phyloP scores from a whole-genome alignment of 225 moss, liverwort and hornwort species.

The Thuidium tamariscinum region DNA sequence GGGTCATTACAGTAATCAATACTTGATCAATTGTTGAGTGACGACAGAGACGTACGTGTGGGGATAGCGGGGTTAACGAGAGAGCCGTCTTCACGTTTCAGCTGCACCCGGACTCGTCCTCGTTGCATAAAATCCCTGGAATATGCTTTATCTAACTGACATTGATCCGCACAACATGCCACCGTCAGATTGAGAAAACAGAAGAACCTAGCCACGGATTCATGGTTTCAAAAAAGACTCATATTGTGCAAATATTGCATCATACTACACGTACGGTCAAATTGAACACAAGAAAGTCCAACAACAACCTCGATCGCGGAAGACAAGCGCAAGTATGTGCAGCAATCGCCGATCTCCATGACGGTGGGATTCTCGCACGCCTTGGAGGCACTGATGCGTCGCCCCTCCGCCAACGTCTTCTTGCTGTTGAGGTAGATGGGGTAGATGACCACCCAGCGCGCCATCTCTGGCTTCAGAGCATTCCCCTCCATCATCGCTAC shows the following conservation, averaged over 20 bases:
- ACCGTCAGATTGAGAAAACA: background rate
- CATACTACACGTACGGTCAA: background rate
- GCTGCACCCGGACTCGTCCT: conserved; percentile 68
- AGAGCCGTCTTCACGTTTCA: conserved; percentile 62
- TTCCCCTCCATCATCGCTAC: background rate
- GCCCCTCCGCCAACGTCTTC: conserved; percentile 70
- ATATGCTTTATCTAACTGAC: conserved; percentile 59
- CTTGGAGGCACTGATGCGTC: conserved; percentile 43
- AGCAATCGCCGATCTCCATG: conserved; percentile 52
- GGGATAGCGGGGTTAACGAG: conserved; percentile 48
- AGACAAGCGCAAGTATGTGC: conserved; percentile 54
- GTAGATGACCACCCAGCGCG: conserved; percentile 65
- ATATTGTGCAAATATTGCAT: background rate
- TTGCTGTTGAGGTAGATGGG: conserved; percentile 76
- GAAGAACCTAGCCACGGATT: background rate
- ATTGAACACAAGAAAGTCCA: background rate
- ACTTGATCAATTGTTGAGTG: background rate
- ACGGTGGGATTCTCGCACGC: conserved; percentile 66
- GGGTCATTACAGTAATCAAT: background rate
- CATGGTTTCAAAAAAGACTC: background rate
- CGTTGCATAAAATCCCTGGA: conserved; percentile 81
- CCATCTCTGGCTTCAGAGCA: conserved; percentile 1
- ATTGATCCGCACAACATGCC: background rate
- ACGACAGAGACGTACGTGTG: conserved; percentile 21
- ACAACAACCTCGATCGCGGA: conserved; percentile 28